phyloP scores from a whole-genome alignment of 2,329 filamentous ascomycete genomes.

The Pseudomassariella vexata region DNA sequence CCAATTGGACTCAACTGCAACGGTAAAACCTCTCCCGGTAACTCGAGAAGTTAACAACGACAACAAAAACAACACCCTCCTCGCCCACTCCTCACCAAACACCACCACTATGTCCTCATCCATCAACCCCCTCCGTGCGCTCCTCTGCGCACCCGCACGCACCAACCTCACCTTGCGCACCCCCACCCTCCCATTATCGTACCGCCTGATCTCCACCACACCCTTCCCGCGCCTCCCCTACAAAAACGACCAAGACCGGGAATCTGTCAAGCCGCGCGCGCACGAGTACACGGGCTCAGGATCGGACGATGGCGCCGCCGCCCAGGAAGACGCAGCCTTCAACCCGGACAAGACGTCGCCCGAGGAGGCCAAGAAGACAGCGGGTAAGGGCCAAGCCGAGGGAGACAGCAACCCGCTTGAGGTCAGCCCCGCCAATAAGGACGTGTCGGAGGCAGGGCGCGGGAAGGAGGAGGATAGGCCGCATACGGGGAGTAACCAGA shows the following conservation, averaged over 20 bases:
- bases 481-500: conserved; percentile 24
- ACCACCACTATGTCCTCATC: too few relatives aligned
- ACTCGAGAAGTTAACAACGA: too few relatives aligned
- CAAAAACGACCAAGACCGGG: conserved; percentile 51
- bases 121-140: too few relatives aligned
- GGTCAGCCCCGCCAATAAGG: conserved; percentile 38
- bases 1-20: too few relatives aligned
- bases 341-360: conserved; percentile 63
- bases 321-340: conserved; percentile 58
- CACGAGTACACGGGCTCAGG: conserved; percentile 66
- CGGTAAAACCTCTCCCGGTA: too few relatives aligned
- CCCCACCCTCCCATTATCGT: too few relatives aligned
- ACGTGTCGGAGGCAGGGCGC: conserved; percentile 26
- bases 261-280: conserved; percentile 57
- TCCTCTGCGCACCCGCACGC: too few relatives aligned
- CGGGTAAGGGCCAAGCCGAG: conserved; percentile 20
- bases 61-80: too few relatives aligned
- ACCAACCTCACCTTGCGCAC: too few relatives aligned
- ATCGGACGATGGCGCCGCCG: conserved; percentile 54
- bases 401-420: conserved; percentile 30
- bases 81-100: too few relatives aligned
- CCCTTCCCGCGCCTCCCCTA: conserved; percentile 27
- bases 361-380: conserved; percentile 46
- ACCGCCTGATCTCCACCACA: conserved; percentile 28
- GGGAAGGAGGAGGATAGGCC: conserved; percentile 22